Conservation (phyloP, 1,284 basidiomycete species). For the Schizophyllum commune region DNA sequence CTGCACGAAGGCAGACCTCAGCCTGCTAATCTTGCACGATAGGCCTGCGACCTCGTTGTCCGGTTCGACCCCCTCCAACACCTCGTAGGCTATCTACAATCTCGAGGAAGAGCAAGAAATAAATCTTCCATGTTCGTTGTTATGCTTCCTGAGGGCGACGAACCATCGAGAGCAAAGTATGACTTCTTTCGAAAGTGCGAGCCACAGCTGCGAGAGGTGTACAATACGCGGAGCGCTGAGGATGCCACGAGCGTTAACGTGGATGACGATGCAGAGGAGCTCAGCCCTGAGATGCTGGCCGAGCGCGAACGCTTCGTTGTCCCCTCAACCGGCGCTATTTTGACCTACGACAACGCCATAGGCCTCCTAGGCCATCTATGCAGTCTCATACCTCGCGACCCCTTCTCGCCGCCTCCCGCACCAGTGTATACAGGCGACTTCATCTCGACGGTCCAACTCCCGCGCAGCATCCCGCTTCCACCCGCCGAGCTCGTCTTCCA, state of each 20-base stretch:
- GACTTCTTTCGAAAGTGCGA: conserved; percentile 50
- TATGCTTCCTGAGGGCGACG: conserved; percentile 62
- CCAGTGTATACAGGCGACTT: conserved; percentile 62
- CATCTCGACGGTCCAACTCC: conserved; percentile 50
- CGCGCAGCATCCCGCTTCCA: conserved; percentile 57
- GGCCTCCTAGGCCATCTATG: conserved; percentile 65
- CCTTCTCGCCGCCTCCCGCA: conserved; percentile 49
- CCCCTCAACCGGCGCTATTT: conserved; percentile 60
- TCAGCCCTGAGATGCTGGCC: conserved; percentile 43
- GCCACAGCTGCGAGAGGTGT: conserved; percentile 52
- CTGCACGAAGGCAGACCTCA: background rate
- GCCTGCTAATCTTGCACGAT: background rate
- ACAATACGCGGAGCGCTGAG: conserved; percentile 39
- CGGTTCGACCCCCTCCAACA: conserved; percentile 73
- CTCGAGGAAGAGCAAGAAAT: conserved; percentile 74
- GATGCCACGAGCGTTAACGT: conserved; percentile 32
- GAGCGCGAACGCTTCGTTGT: conserved; percentile 67
- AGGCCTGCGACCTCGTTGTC: conserved; percentile 80
- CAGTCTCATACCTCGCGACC: conserved; percentile 64
- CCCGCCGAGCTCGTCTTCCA: conserved; percentile 41
- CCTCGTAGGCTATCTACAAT: conserved; percentile 79
- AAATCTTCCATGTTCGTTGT: conserved; percentile 69
- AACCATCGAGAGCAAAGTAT: conserved; percentile 48
- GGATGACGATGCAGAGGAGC: conserved; percentile 36
- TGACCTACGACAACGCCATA: conserved; percentile 71